These are phyloP conservation scores for Fragosphaeria purpurea DNA, from an alignment of 2,329 filamentous ascomycete genomes.

Conservation along the genomic window DNA sequence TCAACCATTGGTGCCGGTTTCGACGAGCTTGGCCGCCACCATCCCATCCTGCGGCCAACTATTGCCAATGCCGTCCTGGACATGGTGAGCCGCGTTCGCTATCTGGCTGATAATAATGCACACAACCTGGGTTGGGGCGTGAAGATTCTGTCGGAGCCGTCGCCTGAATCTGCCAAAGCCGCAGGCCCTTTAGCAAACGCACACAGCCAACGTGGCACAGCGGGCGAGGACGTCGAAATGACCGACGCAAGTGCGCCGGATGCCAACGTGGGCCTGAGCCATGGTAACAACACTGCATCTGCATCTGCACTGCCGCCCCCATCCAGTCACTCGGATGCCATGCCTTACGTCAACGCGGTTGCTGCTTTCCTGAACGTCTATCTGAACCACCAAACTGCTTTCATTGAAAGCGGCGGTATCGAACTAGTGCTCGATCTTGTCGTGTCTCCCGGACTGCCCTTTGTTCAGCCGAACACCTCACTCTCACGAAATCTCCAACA, in stretches of 20 bases:
- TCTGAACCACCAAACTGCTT: conserved; percentile 65
- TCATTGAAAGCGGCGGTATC: conserved; percentile 70
- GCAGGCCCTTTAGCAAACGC: neutral
- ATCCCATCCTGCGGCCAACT: conserved; percentile 68
- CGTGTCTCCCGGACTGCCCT: conserved; percentile 69
- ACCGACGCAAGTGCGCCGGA: conserved; percentile 31
- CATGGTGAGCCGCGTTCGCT: conserved; percentile 74
- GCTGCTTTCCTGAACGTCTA: conserved; percentile 68
- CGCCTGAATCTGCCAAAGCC: conserved; percentile 14
- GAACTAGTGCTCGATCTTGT: conserved; percentile 78
- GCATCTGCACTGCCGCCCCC: neutral
- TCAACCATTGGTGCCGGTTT: conserved; percentile 72
- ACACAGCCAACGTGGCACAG: conserved; percentile 8
- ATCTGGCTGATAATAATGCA: conserved; percentile 63
- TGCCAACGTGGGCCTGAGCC: no score
- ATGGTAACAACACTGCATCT: no score
- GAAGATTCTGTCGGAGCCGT: conserved; percentile 59
- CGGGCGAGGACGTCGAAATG: conserved; percentile 55
- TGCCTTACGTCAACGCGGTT: conserved; percentile 64
- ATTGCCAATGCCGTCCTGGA: conserved; percentile 80
- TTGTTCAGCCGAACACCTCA: conserved; percentile 56
- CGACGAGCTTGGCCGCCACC: conserved; percentile 89
- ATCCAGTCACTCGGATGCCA: conserved; percentile 31
- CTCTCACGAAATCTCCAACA: conserved; percentile 62
- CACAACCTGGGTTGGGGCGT: conserved; percentile 62